Evolutionary conservation across 148 eudicot genomes (phyloP).

Genomic region (Fagopyrum tataricum): DNA sequence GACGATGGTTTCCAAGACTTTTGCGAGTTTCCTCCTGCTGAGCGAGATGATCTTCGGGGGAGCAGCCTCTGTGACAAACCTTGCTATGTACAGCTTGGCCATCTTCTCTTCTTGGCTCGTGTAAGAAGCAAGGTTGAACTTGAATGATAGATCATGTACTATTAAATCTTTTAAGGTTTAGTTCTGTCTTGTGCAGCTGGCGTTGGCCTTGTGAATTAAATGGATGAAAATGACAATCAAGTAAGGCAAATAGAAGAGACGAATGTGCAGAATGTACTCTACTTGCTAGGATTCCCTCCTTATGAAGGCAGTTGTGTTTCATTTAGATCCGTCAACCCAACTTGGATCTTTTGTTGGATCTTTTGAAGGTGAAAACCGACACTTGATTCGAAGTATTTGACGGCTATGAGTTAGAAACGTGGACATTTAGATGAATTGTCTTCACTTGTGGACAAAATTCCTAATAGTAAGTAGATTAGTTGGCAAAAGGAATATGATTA

Average conservation of each 20-base stretch:
- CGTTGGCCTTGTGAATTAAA: neutral
- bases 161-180: neutral
- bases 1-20: neutral
- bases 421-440: neutral
- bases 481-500: neutral
- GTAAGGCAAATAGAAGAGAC: neutral
- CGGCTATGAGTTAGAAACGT: neutral
- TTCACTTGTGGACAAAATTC: neutral
- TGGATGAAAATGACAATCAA: neutral
- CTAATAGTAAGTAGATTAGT: neutral
- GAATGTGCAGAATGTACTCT: neutral
- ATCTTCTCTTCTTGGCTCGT: neutral
- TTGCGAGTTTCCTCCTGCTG: neutral
- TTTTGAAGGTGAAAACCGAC: too few relatives aligned
- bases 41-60: neutral
- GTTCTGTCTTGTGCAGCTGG: neutral
- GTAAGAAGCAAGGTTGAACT: neutral
- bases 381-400: too few relatives aligned
- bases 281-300: neutral
- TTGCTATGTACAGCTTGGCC: neutral
- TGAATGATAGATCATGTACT: neutral
- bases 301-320: neutral
- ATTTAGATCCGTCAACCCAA: too few relatives aligned
- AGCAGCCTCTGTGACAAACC: neutral
- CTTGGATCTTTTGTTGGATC: too few relatives aligned